Base-by-base conservation (phyloP, 2,329 filamentous ascomycete genomes). In the Ophiocordyceps camponoti-leonardi region DNA sequence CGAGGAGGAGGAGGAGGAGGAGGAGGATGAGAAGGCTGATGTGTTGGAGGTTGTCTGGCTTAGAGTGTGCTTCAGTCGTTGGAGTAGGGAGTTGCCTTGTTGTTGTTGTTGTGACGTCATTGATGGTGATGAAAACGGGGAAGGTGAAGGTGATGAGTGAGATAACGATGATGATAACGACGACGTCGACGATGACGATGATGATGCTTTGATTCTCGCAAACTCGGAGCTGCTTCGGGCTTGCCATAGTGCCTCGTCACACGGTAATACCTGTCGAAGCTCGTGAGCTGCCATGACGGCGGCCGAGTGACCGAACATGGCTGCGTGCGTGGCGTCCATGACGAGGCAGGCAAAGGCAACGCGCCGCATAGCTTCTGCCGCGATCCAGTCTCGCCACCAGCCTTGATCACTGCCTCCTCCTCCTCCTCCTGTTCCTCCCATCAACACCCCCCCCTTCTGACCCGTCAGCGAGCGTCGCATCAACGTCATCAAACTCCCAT, bases 231-330 rank as follows among this genome's bases (percentile, higher is more conserved):
- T 85, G 59, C 81, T 94, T 4, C 82, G 85, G 5, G 92, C 92
- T 46, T 83, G 84, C 92, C 92, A 98, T 12, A 96, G 67, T 4
- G 82, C 78, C 59, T 96, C 92, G 52, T 96, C 88, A 57, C 90
- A 96, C 0, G 92, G 92, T 41, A 98, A 65, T 1, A 87, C 86
- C 10, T 96, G 71, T 44, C 86, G 79, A 76, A 98, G 86, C 62
- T 96, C 92, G 56, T 96, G 88, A 2, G 88, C 87, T 8, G 94
- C 87, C 90, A 96, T 95, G 41, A 93, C 87, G 0, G 86, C 87
- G 0, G 86, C 90, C 3, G 88, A 92, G 61, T 96, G 92, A 0
- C 90, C 92, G 61, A 96, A 96, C 83, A 98, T 95, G 26, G 87
- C 94, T 1, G 88, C 87, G 61, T 98, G 92, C 2, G 88, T 93